Base-by-base conservation (phyloP, 2,329 filamentous ascomycete genomes). In the Samsoniella hepiali region DNA sequence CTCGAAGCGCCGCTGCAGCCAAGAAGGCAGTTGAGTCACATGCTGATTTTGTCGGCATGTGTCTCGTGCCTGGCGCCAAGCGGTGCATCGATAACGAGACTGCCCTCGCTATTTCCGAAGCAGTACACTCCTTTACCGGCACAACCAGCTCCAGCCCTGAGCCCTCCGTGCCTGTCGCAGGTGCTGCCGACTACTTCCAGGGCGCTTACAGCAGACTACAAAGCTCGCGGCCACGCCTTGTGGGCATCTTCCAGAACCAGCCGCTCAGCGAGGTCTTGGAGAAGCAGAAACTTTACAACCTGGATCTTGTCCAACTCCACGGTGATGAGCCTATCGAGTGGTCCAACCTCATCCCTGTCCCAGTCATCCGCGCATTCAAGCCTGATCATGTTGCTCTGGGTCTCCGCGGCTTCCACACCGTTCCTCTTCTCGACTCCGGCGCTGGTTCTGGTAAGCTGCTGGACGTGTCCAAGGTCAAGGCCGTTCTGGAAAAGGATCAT, bases 221-320 rank as follows among this genome's bases (percentile, higher is more conserved):
- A 73, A 72, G 80, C 73, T 72, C 85, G 15, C 78, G 90, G 10
- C 88, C 94, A 0, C 82, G 95, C 3, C 82, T 99, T 0, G 95
- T 97, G 5, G 95, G 95, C 63, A 94, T 99, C 2, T 99, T 99
- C 79, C 89, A 91, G 70, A 91, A 97, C 74, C 94, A 98, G 72
- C 87, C 94, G 0, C 81, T 99, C 10, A 84, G 86, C 42, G 92
- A 97, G 69, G 82, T 99, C 7, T 81, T 98, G 58, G 84, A 88
- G 66, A 87, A 94, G 73, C 91, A 96, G 69, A 85, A 85, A 67
- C 81, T 87, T 13, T 87, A 97, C 67, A 82, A 84, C 53, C 84
- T 99, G 50, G 95, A 99, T 73, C 79, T 97, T 60, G 91, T 99
- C 7, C 95, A 99, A 73, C 84, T 99, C 2, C 95, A 99, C 72